phyloP scores from a whole-genome alignment of 352 stramenopile genomes.

The Pythium phragmitis region DNA sequence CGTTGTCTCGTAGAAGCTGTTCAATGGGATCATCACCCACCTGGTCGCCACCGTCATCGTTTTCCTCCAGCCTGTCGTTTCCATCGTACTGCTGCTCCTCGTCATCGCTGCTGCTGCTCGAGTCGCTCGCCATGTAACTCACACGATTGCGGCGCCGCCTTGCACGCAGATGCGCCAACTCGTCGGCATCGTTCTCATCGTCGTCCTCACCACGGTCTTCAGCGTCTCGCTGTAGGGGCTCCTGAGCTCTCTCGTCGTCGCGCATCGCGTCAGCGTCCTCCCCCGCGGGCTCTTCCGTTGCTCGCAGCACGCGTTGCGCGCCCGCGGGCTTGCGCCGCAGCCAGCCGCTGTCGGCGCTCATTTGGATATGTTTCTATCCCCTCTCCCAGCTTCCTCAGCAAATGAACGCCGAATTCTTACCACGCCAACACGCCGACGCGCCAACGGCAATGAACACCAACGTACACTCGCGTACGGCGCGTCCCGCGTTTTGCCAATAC shows the following conservation, averaged over 20 bases:
- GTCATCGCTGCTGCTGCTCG: conserved; percentile 12
- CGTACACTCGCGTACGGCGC: too few species aligned
- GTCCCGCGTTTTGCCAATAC: neutral
- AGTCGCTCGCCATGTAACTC: conserved; percentile 7
- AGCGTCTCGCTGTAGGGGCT: neutral
- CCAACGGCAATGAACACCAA: neutral
- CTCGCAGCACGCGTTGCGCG: neutral
- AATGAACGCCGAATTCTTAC: neutral
- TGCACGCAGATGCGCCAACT: neutral
- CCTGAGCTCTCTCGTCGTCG: neutral
- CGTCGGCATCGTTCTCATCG: neutral
- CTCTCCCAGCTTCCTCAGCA: neutral
- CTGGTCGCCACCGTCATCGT: conserved; percentile 2
- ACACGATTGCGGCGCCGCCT: conserved; percentile 16
- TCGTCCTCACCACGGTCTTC: neutral
- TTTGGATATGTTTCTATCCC: neutral
- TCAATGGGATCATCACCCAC: conserved; percentile 7
- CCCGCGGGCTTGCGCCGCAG: conserved; percentile 1
- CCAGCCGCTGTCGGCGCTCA: conserved; percentile 10
- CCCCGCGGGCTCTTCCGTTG: neutral
- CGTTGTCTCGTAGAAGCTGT: conserved; percentile 8
- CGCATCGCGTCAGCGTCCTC: neutral
- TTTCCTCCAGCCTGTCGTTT: neutral
- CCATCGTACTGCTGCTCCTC: neutral
- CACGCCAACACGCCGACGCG: neutral